phyloP scores from a whole-genome alignment of 1,284 basidiomycete species.

The Melampsora larici-populina region DNA sequence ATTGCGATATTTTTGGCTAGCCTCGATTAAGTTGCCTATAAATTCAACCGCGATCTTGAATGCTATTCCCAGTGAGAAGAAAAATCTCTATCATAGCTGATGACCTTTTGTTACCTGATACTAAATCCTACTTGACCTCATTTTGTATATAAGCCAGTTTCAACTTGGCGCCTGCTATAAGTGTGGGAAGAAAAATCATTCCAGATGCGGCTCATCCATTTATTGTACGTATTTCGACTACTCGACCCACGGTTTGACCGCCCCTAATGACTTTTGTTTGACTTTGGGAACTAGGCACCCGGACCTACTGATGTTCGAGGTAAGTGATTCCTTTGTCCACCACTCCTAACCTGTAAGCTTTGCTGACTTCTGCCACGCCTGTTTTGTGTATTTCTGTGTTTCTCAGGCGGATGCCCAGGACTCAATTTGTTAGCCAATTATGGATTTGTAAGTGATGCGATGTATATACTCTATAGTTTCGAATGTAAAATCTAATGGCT shows the following conservation, averaged over 20 bases:
- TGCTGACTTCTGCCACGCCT: neutral
- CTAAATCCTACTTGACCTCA: neutral
- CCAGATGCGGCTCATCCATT: conserved; percentile 40
- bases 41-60: neutral
- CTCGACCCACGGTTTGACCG: too few relatives aligned
- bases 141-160: neutral
- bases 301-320: neutral
- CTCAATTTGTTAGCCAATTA: conserved; percentile 33
- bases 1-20: neutral
- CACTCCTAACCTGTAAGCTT: neutral
- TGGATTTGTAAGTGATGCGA: neutral
- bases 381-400: neutral
- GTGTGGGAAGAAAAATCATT: conserved; percentile 34
- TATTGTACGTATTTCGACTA: neutral
- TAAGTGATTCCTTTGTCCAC: neutral
- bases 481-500: neutral
- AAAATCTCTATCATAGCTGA: neutral
- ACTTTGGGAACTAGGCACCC: neutral
- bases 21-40: neutral
- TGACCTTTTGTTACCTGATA: too few relatives aligned
- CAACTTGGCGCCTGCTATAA: conserved; percentile 2
- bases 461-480: neutral
- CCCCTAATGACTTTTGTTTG: neutral
- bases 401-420: conserved; percentile 32
- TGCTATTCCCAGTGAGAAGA: neutral